Evolutionary conservation across 1,284 basidiomycete genomes (phyloP), one percentile per base, ranked within the genome.

Genomic region (Serendipita sp.): DNA sequence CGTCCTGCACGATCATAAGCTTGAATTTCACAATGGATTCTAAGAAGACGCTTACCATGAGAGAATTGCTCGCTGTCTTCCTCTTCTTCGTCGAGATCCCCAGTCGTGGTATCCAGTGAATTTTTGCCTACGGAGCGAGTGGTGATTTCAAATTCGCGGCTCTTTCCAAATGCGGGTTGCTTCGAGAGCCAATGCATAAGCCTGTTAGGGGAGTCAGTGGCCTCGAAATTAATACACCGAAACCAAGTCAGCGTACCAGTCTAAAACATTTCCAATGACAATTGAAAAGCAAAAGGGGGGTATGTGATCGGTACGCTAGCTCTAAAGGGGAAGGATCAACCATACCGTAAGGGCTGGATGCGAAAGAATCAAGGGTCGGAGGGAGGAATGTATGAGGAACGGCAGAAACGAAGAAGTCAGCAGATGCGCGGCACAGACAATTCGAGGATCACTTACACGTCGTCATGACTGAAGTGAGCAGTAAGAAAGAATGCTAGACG

Each of bases 391-490:
- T 38, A 38, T 38, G 35, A 12, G 35, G 35, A 38, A 38, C 35
- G 35, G 35, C 35, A 38, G 35, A 38, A 38, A 12, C 35, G 35
- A 38, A 38, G 5, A 72, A 68, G 63, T 45, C 43, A 29, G 58
- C 53, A 17, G 29, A 64, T 66, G 34, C 58, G n/a, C 62, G 60
- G 67, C 35, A 38, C 6, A 38, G 5, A 45, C 38, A 42, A 65
- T 60, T 64, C 17, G 62, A 35, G 64, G 60, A 15, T 6, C 22
- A 58, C 53, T 35, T 34, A 58, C 53, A 58, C 53, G 69, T 91
- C 88, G 67, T 90, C 88, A 68, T 89, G 84, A 68, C 82, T 87
- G 68, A 91, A 91, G 69, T 89, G 87, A 0, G 88, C 88, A 13
- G 88, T 91, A 64, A 91, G 77, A 77, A 89, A 91, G 77, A 91